A percentile compares a stretch with the other conserved stretches of the same genome.
Evolutionary conservation across 2,329 filamentous ascomycete species (phyloP).

Genomic region (Claviceps digitariae): DNA sequence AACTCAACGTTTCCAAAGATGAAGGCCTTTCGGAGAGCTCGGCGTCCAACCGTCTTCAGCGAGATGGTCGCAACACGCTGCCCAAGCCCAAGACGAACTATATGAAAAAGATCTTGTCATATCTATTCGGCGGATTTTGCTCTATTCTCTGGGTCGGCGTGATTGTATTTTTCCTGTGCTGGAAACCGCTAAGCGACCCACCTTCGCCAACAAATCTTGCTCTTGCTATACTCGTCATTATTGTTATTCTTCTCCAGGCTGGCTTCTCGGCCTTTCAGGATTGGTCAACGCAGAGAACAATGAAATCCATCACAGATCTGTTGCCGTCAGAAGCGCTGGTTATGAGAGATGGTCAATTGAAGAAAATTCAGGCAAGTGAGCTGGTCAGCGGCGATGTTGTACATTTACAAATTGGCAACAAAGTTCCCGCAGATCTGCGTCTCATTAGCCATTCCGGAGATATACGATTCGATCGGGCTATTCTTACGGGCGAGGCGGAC

Average conservation of each 20-base stretch:
- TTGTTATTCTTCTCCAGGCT: constrained; percentile 33
- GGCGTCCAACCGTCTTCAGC: constrained; percentile 20
- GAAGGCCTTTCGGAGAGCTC: constrained; percentile 22
- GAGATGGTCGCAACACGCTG: constrained; percentile 28
- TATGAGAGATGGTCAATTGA: constrained; percentile 28
- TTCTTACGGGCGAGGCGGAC: constrained; percentile 29
- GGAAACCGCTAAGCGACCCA: constrained; percentile 30
- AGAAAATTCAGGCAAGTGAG: constrained; percentile 25
- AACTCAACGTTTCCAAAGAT: constrained; percentile 22
- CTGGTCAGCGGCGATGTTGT: constrained; percentile 34
- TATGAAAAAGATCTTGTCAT: constrained; percentile 24
- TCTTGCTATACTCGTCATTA: constrained; percentile 30
- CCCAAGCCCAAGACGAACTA: constrained; percentile 30
- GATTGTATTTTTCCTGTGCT: constrained; percentile 34
- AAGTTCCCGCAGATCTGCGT: constrained; percentile 34
- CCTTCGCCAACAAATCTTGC: constrained; percentile 30
- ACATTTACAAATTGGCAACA: constrained; percentile 31
- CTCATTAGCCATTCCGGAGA: constrained; percentile 27
- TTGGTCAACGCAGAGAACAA: constrained; percentile 31
- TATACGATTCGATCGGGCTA: constrained; percentile 27
- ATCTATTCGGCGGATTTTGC: constrained; percentile 34
- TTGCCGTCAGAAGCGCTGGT: constrained; percentile 29
- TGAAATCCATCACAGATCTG: constrained; percentile 33
- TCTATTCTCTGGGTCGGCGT: constrained; percentile 33
- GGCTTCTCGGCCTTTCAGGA: constrained; percentile 33